Evolutionary conservation across 1,284 basidiomycete genomes (phyloP).

Genomic region (Termitomyces sp.): DNA sequence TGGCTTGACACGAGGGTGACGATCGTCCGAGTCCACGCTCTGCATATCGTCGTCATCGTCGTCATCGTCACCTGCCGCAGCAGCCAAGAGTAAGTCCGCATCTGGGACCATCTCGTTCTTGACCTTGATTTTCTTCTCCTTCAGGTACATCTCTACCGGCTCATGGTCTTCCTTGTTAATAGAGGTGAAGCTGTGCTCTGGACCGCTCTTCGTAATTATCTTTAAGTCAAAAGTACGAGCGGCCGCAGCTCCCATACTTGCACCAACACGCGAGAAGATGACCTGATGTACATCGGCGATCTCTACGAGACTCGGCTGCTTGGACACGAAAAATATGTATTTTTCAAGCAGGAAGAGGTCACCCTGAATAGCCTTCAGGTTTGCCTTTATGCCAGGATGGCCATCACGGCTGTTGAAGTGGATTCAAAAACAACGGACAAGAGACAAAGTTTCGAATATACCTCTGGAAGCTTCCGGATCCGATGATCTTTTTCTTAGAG

Average conservation of each 20-base stretch:
- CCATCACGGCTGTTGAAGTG: conserved; percentile 54
- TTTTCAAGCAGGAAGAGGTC: conserved; percentile 98
- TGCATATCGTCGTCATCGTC: conserved; percentile 86
- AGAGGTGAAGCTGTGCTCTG: conserved; percentile 87
- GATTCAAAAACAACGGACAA: background rate
- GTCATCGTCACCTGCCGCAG: conserved; percentile 57
- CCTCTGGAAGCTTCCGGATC: conserved; percentile 83
- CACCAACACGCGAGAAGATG: conserved; percentile 93
- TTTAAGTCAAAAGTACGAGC: conserved; percentile 95
- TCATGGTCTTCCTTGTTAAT: conserved; percentile 97
- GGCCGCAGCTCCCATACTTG: conserved; percentile 75
- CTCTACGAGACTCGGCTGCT: conserved; percentile 90
- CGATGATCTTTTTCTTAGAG: conserved; percentile 87
- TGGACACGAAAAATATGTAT: conserved; percentile 97
- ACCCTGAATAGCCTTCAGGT: conserved; percentile 95
- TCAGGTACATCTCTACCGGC: conserved; percentile 79
- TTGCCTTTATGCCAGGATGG: conserved; percentile 88
- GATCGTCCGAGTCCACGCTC: conserved; percentile 69
- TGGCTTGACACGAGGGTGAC: conserved; percentile 39
- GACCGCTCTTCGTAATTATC: conserved; percentile 77
- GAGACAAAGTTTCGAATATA: conserved; percentile 26
- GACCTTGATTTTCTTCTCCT: conserved; percentile 86
- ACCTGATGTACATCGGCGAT: conserved; percentile 90
- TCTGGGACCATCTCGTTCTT: conserved; percentile 97
- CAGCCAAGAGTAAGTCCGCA: conserved; percentile 69